Conservation (phyloP, 805 yeast species). For the Starmerella bombi region DNA sequence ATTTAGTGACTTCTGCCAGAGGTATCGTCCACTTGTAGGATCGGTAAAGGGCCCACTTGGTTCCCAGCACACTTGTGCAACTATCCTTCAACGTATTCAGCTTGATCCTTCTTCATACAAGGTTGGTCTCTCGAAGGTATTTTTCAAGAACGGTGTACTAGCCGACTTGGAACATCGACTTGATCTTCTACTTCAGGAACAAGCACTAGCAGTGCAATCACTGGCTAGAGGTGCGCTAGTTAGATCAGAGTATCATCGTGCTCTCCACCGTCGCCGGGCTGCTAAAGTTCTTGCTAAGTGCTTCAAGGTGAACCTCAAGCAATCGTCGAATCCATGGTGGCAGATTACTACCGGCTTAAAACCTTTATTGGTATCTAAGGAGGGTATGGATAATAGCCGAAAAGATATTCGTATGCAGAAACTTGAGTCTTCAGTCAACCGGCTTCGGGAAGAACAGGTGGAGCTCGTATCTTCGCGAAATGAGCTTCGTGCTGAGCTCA, state of each 20-base stretch:
- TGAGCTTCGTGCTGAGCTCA: conserved; percentile 29
- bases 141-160: conserved; percentile 63
- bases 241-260: conserved; percentile 36
- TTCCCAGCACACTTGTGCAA: conserved; percentile 54
- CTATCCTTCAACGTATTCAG: conserved; percentile 48
- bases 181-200: conserved; percentile 45
- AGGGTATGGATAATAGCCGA: conserved; percentile 16
- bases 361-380: conserved; percentile 51
- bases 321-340: conserved; percentile 62
- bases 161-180: conserved; percentile 68
- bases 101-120: conserved; percentile 49
- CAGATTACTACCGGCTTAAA: conserved; percentile 53
- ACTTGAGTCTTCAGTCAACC: conserved; percentile 22
- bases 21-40: conserved; percentile 61
- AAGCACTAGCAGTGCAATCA: conserved; percentile 52
- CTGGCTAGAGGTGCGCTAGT: conserved; percentile 48
- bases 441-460: conserved; percentile 24
- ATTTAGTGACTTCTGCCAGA: conserved; percentile 61
- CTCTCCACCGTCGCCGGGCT: conserved; percentile 53
- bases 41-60: conserved; percentile 29
- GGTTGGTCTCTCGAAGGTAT: conserved; percentile 59
- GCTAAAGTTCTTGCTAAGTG: conserved; percentile 54
- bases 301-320: conserved; percentile 38
- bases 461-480: conserved; percentile 26
- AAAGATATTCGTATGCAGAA: conserved; percentile 24